Conservation (phyloP, 2,329 filamentous ascomycete species). For the Monosporascus ibericus region DNA sequence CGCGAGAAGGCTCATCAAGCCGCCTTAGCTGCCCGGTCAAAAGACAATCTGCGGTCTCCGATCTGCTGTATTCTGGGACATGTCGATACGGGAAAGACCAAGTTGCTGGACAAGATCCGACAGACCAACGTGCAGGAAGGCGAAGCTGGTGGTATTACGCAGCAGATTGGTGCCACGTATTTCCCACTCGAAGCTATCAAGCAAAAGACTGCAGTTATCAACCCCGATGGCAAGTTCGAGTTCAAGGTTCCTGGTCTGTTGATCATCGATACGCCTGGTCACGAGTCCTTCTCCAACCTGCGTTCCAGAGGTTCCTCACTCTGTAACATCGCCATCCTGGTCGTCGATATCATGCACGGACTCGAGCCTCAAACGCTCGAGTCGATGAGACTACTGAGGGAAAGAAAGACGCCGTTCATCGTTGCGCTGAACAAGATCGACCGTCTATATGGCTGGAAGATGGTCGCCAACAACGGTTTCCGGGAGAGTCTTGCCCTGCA, state of each 20-base stretch:
- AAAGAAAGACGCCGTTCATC: conserved; percentile 95
- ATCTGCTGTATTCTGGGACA: conserved; percentile 99
- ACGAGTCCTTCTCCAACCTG: conserved; percentile 99
- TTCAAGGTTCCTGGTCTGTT: conserved; percentile 97
- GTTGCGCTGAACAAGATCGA: conserved; percentile 99
- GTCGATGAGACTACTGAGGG: conserved; percentile 89
- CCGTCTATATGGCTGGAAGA: conserved; percentile 98
- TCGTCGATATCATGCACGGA: conserved; percentile 99
- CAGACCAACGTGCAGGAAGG: conserved; percentile 98
- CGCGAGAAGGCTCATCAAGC: conserved; percentile 87
- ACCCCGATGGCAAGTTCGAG: conserved; percentile 82
- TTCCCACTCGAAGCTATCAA: conserved; percentile 91
- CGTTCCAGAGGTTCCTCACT: conserved; percentile 95
- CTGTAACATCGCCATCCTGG: conserved; percentile 98
- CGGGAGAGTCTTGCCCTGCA: conserved; percentile 84
- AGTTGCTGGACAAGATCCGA: conserved; percentile 94
- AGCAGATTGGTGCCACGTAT: conserved; percentile 99
- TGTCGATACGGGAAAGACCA: conserved; percentile 99
- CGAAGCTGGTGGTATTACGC: conserved; percentile 98
- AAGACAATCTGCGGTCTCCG: conserved; percentile 90
- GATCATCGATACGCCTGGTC: conserved; percentile 96
- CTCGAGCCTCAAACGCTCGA: conserved; percentile 95
- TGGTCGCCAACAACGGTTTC: conserved; percentile 98
- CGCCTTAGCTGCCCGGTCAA: conserved; percentile 82
- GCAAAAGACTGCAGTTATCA: conserved; percentile 91